Evolutionary conservation across 2,329 filamentous ascomycete species (phyloP), one percentile per base, ranked within the genome.

Genomic region (Paraphaeosphaeria sporulosa): DNA sequence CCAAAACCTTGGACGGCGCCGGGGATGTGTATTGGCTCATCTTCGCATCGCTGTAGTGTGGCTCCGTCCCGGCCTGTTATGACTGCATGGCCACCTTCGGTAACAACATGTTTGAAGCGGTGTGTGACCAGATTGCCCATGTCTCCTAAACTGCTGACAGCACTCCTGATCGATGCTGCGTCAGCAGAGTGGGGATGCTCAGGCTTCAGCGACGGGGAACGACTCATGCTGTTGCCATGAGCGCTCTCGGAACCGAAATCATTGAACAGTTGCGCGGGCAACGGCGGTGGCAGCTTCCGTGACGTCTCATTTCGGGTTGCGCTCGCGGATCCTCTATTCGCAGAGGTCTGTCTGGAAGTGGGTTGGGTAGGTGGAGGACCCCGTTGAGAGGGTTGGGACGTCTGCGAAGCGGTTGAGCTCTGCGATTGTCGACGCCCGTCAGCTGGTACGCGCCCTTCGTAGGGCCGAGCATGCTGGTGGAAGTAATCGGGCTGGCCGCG

Each of bases 21-120:
- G 0, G 93, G 93, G 1, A 93, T 90, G 65, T 94, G 92, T 27
- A 97, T 96, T 0, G 93, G 93, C 70, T 97, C 93, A 70, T 97
- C 93, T 76, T 97, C 93, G 71, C 93, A 97, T 55, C 88, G 86
- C 72, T 96, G 91, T 47, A 95, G 79, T 0, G 84, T 86, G 1
- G 87, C 85, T 1, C 88, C 89, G 55, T 92, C 88, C 57, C 90
- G 85, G 6, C 93, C 93, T 0, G 92, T 95, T 56, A 96, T 91
- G 32, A 96, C 86, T 27, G 90, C 88, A 78, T 97, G 92, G 0
- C 93, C 93, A 17, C 88, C 90, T 2, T 91, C 87, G 0, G 91
- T 93, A 27, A 90, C 81, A 4, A 91, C 82, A 71, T 97, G 92
- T 66, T 89, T 90, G 78, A 96, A 96, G 2, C 93, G 89, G 25